Base-by-base conservation (phyloP, 1,284 basidiomycete species). In the Erythrobasidium hasegawianum region DNA sequence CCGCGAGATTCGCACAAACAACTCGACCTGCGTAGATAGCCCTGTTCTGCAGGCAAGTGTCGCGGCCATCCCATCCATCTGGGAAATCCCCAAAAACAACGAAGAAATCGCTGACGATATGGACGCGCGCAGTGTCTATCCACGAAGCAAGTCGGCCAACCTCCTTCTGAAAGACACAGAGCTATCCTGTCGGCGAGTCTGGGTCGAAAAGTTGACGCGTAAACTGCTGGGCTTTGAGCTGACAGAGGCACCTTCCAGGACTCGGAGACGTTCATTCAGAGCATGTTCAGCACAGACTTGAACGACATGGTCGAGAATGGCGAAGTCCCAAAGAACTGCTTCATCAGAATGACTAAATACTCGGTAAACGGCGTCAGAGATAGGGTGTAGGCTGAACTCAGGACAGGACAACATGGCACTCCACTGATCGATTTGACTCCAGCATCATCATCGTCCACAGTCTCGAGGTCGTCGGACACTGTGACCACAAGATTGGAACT, bases 281-380 rank as follows among this genome's bases (percentile, higher is more conserved):
- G 89, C 33, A 97, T 99, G 96, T 82, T 98, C 45, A 90, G 92
- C 2, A 96, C 94, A 0, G 89, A 93, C 76, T 83, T 94, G 59
- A 97, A 97, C 74, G 74, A 82, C 18, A 79, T 90, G 69, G 86
- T 96, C 38, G 82, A 87, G 24, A 81, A 84, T 1, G 84, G 86
- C 18, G 75, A 81, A 10, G 81, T 98, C 54, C 78, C 81, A 56
- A 90, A 88, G 75, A 82, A 90, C 75, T 82, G 85, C 0, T 80
- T 98, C 56, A 83, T 89, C 59, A 82, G 84, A 57, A 79, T 97
- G 47, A 85, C 86, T 65, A 86, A 85, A 74, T 86, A 90, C 74
- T 87, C 90, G 2, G 87, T 87, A 75, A 97, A 95, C 77, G 81
- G 83, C 64, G 87, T 97, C 0, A 87, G 91, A 75, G 86, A 85